These are phyloP conservation scores for Trametes versicolor DNA, from an alignment of 1,284 basidiomycete genomes.

Conservation along the genomic window DNA sequence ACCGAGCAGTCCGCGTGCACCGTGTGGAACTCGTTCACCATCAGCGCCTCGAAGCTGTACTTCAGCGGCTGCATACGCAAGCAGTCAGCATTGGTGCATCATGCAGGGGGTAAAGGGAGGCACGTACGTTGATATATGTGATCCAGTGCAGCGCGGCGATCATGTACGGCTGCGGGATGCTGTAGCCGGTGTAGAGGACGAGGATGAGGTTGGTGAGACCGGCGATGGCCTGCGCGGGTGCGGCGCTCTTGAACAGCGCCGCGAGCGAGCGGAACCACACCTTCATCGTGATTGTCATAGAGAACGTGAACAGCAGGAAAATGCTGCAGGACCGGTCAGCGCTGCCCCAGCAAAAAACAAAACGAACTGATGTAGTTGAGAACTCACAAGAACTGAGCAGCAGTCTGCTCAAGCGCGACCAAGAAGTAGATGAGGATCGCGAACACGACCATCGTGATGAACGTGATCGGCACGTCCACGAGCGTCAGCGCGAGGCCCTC, in stretches of 20 bases:
- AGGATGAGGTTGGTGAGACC: conserved; percentile 62
- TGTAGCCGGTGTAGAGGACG: conserved; percentile 60
- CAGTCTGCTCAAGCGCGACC: conserved; percentile 62
- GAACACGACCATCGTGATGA: conserved; percentile 61
- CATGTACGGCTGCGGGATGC: conserved; percentile 64
- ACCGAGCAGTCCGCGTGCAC: conserved; percentile 52
- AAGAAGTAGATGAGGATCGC: conserved; percentile 72
- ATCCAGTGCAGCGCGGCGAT: conserved; percentile 73
- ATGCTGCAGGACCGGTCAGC: too few relatives aligned
- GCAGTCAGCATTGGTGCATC: too few relatives aligned
- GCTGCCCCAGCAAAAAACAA: too few relatives aligned
- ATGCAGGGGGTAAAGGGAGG: too few relatives aligned
- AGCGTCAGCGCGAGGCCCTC: conserved; percentile 75
- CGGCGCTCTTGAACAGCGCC: conserved; percentile 60
- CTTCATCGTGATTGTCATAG: conserved; percentile 66
- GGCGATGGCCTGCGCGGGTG: conserved; percentile 67
- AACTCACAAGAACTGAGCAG: conserved; percentile 67
- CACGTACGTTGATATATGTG: conserved; percentile 65
- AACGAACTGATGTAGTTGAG: too few relatives aligned
- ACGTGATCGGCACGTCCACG: conserved; percentile 75
- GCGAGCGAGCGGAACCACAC: conserved; percentile 68
- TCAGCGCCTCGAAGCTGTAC: conserved; percentile 62
- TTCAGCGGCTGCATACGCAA: conserved; percentile 50
- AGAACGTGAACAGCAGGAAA: conserved; percentile 62
- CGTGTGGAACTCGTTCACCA: conserved; percentile 67